Evolutionary conservation across 2,329 filamentous ascomycete species (phyloP).

Genomic region (Ceratocystis cacaofunesta): DNA sequence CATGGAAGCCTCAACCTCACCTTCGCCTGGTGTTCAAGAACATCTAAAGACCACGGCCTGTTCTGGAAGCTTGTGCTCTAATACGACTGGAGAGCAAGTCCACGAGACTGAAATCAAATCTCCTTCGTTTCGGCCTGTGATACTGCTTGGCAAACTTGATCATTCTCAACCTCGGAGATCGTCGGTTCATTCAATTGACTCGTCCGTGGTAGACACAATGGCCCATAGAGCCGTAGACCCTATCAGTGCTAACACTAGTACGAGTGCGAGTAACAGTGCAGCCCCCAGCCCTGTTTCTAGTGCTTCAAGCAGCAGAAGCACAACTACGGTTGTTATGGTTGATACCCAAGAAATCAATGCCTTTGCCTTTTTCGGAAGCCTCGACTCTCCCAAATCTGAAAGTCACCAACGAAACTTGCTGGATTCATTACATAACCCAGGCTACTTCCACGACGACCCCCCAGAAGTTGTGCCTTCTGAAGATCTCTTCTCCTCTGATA

Average conservation of each 20-base stretch:
- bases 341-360: not conserved
- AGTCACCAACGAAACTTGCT: not conserved
- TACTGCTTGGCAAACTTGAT: not conserved
- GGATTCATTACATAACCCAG: not conserved
- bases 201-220: not conserved
- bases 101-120: not conserved
- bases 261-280: not conserved
- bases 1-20: not conserved
- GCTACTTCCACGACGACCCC: conserved; percentile 8
- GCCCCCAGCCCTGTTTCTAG: not conserved
- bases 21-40: not conserved
- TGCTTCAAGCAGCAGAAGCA: not conserved
- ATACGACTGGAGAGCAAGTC: not conserved
- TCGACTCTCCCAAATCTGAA: not conserved
- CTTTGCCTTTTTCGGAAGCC: not conserved
- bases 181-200: not conserved
- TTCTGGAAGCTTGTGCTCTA: not conserved
- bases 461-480: conserved; percentile 11
- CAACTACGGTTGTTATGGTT: not conserved
- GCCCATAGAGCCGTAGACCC: not conserved
- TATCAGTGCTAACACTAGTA: not conserved
- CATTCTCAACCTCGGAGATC: not conserved
- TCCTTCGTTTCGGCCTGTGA: not conserved
- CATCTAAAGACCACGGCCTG: not conserved
- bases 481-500: not conserved